Evolutionary conservation across 176 grass and related monocot species (phyloP), one percentile per base, ranked within the genome.

Genomic region (Aegilops umbellulata): DNA sequence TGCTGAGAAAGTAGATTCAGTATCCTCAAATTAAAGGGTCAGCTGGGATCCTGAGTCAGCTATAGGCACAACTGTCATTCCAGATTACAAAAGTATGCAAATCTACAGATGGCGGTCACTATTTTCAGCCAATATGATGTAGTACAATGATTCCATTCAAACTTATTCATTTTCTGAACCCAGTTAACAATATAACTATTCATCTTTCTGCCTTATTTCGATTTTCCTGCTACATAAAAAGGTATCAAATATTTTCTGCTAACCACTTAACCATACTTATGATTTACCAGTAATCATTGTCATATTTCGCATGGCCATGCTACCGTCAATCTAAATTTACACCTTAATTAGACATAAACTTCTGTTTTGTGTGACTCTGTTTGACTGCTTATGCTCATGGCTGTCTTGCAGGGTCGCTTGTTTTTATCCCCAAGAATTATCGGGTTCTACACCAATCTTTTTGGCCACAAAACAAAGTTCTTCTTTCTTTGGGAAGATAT

Each of bases 401-500:
- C 9, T 89, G 16, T 90, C 31, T 86, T 90, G 60, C 84, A 98
- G 97, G 97, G 97, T 61, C 92, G 97, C 14, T 77, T 98, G 22
- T 98, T 98, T 91, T 47, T 98, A 39, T 98, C 97, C 81, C 97
- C 97, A 79, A 93, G 97, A 91, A 98, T 98, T 88, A 88, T 95
- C 82, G 97, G 97, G 32, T 98, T 98, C 65, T 92, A 98, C 65
- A 89, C 97, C 0, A 98, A 92, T 83, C 76, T 98, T 32, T 98
- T 98, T 66, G 97, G 97, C 13, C 97, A 92, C 80, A 98, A 95
- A 91, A 98, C 97, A 62, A 98, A 95, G 68, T 98, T 98, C 84
- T 98, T 98, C 90, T 94, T 95, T 84, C 94, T 98, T 83, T 98
- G 97, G 97, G 94, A 98, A 83, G 97, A 98, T 90, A 98, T 98